These are phyloP conservation scores for Rhodomyrtus psidioides DNA, from an alignment of 441 rosid species.

Conservation along the genomic window DNA sequence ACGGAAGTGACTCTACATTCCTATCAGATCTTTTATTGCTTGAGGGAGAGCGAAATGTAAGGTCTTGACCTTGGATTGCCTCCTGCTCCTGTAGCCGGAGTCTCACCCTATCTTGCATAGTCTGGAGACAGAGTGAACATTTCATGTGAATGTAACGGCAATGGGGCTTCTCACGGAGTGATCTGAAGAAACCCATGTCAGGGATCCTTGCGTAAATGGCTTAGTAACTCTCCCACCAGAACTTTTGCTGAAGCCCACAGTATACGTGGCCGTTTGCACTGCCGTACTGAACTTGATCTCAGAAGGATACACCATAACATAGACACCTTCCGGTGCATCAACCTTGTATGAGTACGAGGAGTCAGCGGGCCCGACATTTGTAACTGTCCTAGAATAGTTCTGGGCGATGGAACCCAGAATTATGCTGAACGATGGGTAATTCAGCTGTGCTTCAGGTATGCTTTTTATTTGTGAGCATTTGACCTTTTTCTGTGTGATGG, in stretches of 20 bases:
- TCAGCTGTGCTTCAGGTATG: slow-evolving; percentile 5
- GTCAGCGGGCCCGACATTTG: background rate
- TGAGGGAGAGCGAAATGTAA: background rate
- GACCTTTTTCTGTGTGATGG: background rate
- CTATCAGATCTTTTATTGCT: background rate
- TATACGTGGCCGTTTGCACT: background rate
- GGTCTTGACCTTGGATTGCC: background rate
- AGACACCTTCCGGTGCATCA: background rate
- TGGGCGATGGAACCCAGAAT: background rate
- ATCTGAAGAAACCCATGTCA: background rate
- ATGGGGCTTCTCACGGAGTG: slow-evolving; percentile 6
- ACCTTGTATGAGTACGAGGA: background rate
- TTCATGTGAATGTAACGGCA: background rate
- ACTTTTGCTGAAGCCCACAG: background rate
- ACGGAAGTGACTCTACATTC: background rate
- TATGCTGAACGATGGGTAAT: slow-evolving; percentile 8
- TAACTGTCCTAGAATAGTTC: slow-evolving; percentile 2
- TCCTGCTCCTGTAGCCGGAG: background rate
- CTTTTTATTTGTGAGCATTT: background rate
- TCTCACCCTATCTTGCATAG: background rate
- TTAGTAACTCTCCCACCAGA: background rate
- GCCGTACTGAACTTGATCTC: background rate
- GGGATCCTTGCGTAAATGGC: background rate
- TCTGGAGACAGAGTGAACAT: background rate
- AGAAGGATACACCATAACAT: background rate